phyloP scores from a whole-genome alignment of 2,329 filamentous ascomycete genomes.

The Pseudogymnoascus sp. region DNA sequence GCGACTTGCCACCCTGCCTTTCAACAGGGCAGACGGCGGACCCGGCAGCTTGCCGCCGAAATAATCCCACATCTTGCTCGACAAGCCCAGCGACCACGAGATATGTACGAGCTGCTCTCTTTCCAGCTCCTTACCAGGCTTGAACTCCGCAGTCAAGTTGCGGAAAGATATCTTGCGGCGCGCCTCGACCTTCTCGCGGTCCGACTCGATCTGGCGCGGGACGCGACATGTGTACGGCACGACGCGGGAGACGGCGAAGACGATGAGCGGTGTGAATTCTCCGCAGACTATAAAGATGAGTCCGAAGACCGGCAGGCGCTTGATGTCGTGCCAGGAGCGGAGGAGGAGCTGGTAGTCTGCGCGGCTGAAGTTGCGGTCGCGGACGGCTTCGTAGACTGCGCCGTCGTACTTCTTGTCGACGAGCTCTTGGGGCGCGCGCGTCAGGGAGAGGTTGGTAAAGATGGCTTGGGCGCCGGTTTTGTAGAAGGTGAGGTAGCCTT shows the following conservation, averaged over 20 bases:
- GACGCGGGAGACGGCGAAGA: slow-evolving; percentile 59
- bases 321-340: slow-evolving; percentile 62
- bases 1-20: slow-evolving; percentile 42
- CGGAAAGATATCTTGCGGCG: slow-evolving; percentile 44
- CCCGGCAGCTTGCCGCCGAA: slow-evolving; percentile 28
- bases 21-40: slow-evolving; percentile 43
- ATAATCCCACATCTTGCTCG: slow-evolving; percentile 36
- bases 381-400: slow-evolving; percentile 27
- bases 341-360: slow-evolving; percentile 62
- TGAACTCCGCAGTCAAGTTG: slow-evolving; percentile 24
- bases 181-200: slow-evolving; percentile 46
- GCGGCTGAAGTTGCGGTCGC: slow-evolving; percentile 42
- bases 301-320: slow-evolving; percentile 71
- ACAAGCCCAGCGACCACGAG: slow-evolving; percentile 32
- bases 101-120: slow-evolving; percentile 34
- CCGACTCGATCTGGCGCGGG: slow-evolving; percentile 60
- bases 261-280: slow-evolving; percentile 76
- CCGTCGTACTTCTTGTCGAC: slow-evolving; percentile 34
- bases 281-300: slow-evolving; percentile 70
- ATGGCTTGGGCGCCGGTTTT: slow-evolving; percentile 74
- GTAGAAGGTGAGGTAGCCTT: slow-evolving; percentile 78
- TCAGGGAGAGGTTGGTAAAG: slow-evolving; percentile 51
- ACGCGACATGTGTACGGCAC: slow-evolving; percentile 80
- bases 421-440: slow-evolving; percentile 38
- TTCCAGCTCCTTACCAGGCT: slow-evolving; percentile 26